Conservation (phyloP, 2,329 filamentous ascomycete genomes). For the Teratosphaeria epicoccoides region DNA sequence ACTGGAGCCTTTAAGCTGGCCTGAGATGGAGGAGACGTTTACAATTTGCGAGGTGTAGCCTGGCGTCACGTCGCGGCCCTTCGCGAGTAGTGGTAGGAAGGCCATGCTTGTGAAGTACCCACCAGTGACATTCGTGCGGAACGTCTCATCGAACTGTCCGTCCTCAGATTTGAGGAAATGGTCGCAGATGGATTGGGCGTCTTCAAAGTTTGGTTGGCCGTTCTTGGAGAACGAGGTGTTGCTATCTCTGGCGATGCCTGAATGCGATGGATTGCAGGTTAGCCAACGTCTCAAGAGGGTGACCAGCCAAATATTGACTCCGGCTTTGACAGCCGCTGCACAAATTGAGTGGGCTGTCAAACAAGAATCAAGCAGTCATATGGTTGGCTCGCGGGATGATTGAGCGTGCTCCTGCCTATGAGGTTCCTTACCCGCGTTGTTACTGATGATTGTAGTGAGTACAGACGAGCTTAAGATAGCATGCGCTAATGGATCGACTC, state of each 20-base stretch:
- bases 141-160: conserved; percentile 35
- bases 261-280: not conserved
- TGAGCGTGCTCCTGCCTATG: too few relatives aligned
- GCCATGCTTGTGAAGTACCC: conserved; percentile 45
- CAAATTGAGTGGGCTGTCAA: too few relatives aligned
- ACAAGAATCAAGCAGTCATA: too few relatives aligned
- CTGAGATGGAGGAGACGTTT: conserved; percentile 44
- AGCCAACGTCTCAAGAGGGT: conserved; percentile 31
- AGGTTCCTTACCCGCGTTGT: too few relatives aligned
- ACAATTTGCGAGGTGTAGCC: conserved; percentile 42
- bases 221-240: conserved; percentile 16
- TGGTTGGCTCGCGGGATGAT: too few relatives aligned
- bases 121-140: conserved; percentile 42
- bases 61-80: conserved; percentile 35
- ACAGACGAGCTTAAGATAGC: too few relatives aligned
- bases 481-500: too few relatives aligned
- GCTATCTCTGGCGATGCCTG: not conserved
- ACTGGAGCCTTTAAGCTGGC: conserved; percentile 40
- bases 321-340: too few relatives aligned
- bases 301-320: too few relatives aligned
- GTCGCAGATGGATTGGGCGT: conserved; percentile 39
- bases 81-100: conserved; percentile 44
- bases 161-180: conserved; percentile 41
- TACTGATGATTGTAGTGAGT: too few relatives aligned
- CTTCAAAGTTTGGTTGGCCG: conserved; percentile 40